Evolutionary conservation across 352 stramenopile species (phyloP).

Genomic region (Plasmopara halstedii): DNA sequence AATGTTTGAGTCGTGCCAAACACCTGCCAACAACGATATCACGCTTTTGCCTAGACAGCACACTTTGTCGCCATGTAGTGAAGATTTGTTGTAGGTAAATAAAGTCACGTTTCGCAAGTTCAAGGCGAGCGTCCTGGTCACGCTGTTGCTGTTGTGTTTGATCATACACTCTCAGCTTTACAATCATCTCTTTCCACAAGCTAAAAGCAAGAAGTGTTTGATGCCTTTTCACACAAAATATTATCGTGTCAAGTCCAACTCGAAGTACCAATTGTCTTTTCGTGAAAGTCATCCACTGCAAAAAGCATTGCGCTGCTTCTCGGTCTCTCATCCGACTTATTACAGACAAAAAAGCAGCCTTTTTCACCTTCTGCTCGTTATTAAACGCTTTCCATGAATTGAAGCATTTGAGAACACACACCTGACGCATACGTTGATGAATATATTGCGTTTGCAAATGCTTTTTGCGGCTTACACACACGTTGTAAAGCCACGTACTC

Average conservation of each 20-base stretch:
- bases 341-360: conserved; percentile 18
- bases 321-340: conserved; percentile 31
- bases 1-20: conserved; percentile 19
- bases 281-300: conserved; percentile 21
- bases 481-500: conserved; percentile 5
- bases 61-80: conserved; percentile 12
- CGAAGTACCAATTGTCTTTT: conserved; percentile 2
- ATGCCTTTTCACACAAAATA: conserved; percentile 10
- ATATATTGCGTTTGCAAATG: conserved; percentile 9
- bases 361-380: conserved; percentile 5
- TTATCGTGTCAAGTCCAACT: conserved; percentile 5
- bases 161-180: conserved; percentile 2
- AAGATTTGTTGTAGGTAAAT: conserved; percentile 19
- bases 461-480: conserved; percentile 1
- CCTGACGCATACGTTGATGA: conserved; percentile 26
- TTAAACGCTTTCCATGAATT: conserved; percentile 38
- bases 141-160: conserved; percentile 11
- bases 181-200: conserved; percentile 13
- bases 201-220: conserved; percentile 3
- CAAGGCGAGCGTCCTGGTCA: conserved; percentile 15
- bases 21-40: conserved; percentile 12
- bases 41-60: conserved; percentile 1
- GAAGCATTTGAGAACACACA: conserved; percentile 36
- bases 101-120: conserved; percentile 16
- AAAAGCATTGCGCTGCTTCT: conserved; percentile 21